Conservation (phyloP, 768 basidiomycete genomes). For the Pulveroboletus sp. region DNA sequence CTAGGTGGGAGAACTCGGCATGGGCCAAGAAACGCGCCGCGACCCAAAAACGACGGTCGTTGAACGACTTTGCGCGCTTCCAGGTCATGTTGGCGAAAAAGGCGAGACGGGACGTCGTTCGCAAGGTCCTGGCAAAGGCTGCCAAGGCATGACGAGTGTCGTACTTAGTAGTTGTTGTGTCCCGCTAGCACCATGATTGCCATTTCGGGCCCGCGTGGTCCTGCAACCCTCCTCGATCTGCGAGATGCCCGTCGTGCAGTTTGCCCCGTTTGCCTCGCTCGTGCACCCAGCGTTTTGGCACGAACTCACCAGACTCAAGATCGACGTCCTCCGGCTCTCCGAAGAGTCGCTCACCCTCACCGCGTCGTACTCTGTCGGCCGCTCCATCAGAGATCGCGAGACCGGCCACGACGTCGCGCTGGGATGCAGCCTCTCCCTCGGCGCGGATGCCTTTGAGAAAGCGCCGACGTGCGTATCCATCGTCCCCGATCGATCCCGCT, state of each 20-base stretch:
- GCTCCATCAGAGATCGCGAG: slow-evolving; percentile 70
- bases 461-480: slow-evolving; percentile 40
- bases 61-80: slow-evolving; percentile 93
- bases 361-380: slow-evolving; percentile 68
- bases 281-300: slow-evolving; percentile 95
- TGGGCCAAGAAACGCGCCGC: slow-evolving; percentile 90
- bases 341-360: slow-evolving; percentile 61
- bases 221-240: not conserved
- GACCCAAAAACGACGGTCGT: slow-evolving; percentile 62
- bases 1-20: slow-evolving; percentile 83
- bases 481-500: slow-evolving; percentile 3
- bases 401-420: slow-evolving; percentile 71
- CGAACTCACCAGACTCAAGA: slow-evolving; percentile 80
- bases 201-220: slow-evolving; percentile 10
- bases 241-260: slow-evolving; percentile 66
- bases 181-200: not conserved
- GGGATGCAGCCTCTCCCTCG: slow-evolving; percentile 61
- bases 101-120: slow-evolving; percentile 71
- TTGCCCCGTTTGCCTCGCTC: slow-evolving; percentile 81
- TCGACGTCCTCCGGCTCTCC: slow-evolving; percentile 83
- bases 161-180: not conserved
- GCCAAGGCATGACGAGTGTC: slow-evolving; percentile 18
- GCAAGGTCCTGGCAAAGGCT: slow-evolving; percentile 63
- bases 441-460: slow-evolving; percentile 59
- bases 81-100: slow-evolving; percentile 86